phyloP scores from a whole-genome alignment of 225 moss, liverwort and hornwort species.

The Bryoerythrophyllum caledonicum region DNA sequence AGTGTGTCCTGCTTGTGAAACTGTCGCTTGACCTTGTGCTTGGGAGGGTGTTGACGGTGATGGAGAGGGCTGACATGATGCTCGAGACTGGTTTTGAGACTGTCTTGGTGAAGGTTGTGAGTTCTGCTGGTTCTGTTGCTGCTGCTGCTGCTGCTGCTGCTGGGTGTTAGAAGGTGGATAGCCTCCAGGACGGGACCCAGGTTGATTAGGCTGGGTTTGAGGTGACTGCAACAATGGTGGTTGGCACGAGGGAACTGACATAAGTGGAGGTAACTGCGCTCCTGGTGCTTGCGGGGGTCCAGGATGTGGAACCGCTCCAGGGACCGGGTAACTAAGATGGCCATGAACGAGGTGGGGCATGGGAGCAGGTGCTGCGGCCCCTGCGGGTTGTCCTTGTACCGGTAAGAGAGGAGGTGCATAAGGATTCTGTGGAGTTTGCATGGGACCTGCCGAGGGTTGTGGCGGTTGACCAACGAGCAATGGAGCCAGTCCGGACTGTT shows the following conservation, averaged over 20 bases:
- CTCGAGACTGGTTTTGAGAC: slow-evolving; percentile 49
- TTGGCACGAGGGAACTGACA: slow-evolving; percentile 50
- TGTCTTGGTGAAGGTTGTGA: slow-evolving; percentile 50
- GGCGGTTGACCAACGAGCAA: slow-evolving; percentile 39
- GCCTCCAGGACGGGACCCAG: slow-evolving; percentile 43
- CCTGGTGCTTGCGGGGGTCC: slow-evolving; percentile 39
- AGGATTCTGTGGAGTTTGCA: slow-evolving; percentile 43
- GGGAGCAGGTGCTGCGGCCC: slow-evolving; percentile 43
- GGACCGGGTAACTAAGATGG: slow-evolving; percentile 55
- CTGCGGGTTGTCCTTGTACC: slow-evolving; percentile 46
- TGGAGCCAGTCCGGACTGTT: slow-evolving; percentile 38
- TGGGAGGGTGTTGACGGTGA: slow-evolving; percentile 41
- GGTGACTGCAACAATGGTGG: slow-evolving; percentile 49
- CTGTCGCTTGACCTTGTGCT: slow-evolving; percentile 40
- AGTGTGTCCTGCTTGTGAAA: slow-evolving; percentile 47
- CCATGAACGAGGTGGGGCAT: slow-evolving; percentile 67
- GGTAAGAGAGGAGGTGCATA: slow-evolving; percentile 38
- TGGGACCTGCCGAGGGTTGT: slow-evolving; percentile 29
- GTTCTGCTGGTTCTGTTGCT: slow-evolving; percentile 45
- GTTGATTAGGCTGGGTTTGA: slow-evolving; percentile 44
- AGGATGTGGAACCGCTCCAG: slow-evolving; percentile 45
- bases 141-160: slow-evolving; percentile 52
- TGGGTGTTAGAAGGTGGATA: slow-evolving; percentile 41
- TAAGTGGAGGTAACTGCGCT: slow-evolving; percentile 45
- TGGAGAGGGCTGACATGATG: slow-evolving; percentile 51